phyloP scores from a whole-genome alignment of 768 basidiomycete genomes.

The Tylopilus sp. region DNA sequence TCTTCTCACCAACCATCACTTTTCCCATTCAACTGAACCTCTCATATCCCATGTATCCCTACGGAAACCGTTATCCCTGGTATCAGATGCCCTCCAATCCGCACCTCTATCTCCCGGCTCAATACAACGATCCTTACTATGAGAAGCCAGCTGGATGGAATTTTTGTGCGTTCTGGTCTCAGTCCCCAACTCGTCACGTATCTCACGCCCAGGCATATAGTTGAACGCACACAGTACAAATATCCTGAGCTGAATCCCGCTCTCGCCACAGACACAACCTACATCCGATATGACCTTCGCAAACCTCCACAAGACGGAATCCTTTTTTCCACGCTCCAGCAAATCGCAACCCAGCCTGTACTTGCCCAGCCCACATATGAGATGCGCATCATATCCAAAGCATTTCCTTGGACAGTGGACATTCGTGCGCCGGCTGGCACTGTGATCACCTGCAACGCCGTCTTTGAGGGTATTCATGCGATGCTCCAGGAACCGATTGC shows the following conservation, averaged over 20 bases:
- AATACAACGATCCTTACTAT: conserved; percentile 12
- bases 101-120: conserved; percentile 27
- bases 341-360: conserved; percentile 36
- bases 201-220: conserved; percentile 4
- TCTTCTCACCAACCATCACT: neutral
- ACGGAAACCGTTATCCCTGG: conserved; percentile 18
- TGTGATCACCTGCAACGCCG: conserved; percentile 43
- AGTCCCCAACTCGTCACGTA: neutral
- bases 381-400: conserved; percentile 54
- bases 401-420: conserved; percentile 66
- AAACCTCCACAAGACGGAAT: conserved; percentile 42
- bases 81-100: conserved; percentile 29
- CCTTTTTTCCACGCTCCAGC: conserved; percentile 39
- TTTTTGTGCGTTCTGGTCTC: conserved; percentile 9
- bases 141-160: conserved; percentile 15
- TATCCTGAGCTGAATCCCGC: conserved; percentile 52
- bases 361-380: conserved; percentile 30
- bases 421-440: conserved; percentile 37
- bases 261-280: conserved; percentile 50
- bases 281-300: conserved; percentile 48
- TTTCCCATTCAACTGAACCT: conserved; percentile 3
- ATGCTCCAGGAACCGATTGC: conserved; percentile 50
- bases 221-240: conserved; percentile 31
- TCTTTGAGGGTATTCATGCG: conserved; percentile 53
- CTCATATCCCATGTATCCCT: conserved; percentile 23